Conservation (phyloP, 345 rosid species). For the Heritiera fomes region DNA sequence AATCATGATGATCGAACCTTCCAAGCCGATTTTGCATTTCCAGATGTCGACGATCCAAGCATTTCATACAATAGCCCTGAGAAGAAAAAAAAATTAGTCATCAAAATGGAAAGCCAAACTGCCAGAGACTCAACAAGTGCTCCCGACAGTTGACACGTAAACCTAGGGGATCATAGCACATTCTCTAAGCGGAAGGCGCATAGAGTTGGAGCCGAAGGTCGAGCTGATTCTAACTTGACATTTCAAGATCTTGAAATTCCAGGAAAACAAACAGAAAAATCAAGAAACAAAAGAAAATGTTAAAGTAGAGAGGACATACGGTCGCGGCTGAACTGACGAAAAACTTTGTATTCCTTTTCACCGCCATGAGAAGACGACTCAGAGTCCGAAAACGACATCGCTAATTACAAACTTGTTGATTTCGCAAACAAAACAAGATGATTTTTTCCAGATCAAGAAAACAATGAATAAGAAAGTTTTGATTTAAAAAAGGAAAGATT, state of each 20-base stretch:
- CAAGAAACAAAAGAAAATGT: background rate
- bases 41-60: slow-evolving; percentile 76
- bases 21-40: slow-evolving; percentile 70
- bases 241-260: background rate
- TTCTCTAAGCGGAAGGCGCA: background rate
- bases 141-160: background rate
- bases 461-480: background rate
- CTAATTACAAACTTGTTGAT: background rate
- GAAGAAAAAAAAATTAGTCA: background rate
- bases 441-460: background rate
- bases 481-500: background rate
- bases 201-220: background rate
- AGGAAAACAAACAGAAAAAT: background rate
- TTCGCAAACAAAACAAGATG: background rate
- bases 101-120: background rate
- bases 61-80: slow-evolving; percentile 77
- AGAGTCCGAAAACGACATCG: slow-evolving; percentile 8
- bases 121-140: background rate
- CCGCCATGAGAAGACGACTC: slow-evolving; percentile 8
- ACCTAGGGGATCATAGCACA: background rate
- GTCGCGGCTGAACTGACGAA: slow-evolving; percentile 76
- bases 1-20: slow-evolving; percentile 44
- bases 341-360: slow-evolving; percentile 30
- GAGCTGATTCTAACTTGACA: background rate
- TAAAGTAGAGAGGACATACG: slow-evolving; percentile 42